Evolutionary conservation across 2,329 filamentous ascomycete genomes (phyloP).

Genomic region (Hypoxylon sp.): DNA sequence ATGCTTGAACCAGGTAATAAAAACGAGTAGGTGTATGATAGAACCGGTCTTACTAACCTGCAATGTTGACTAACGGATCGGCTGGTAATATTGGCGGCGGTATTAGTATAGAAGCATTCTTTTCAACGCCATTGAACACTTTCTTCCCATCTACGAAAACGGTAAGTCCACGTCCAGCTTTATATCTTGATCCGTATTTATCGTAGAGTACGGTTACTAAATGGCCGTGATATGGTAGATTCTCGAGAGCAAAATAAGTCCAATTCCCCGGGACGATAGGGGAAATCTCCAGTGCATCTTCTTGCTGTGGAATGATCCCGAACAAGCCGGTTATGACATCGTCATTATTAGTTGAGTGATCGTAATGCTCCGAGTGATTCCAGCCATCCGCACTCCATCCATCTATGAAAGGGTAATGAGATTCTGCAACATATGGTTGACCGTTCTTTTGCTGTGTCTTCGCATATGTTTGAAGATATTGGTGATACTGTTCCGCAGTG

Average conservation of each 20-base stretch:
- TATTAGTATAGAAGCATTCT: constrained; percentile 37
- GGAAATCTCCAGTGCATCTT: constrained; percentile 57
- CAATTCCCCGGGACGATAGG: constrained; percentile 58
- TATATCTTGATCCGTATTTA: constrained; percentile 57
- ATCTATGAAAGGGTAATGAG: constrained; percentile 58
- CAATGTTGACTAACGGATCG: constrained; percentile 57
- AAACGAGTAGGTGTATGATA: neutral
- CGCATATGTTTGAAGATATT: constrained; percentile 58
- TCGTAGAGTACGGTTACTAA: constrained; percentile 60
- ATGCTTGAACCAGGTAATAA: neutral
- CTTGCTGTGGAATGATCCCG: constrained; percentile 58
- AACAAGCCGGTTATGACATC: constrained; percentile 61
- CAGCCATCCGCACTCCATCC: constrained; percentile 55
- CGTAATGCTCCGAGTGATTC: constrained; percentile 61
- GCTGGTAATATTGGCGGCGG: constrained; percentile 39
- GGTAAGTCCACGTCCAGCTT: constrained; percentile 54
- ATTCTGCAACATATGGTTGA: constrained; percentile 61
- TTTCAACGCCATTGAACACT: constrained; percentile 48
- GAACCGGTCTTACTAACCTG: constrained; percentile 40
- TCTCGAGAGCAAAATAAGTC: constrained; percentile 61
- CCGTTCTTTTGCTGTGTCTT: constrained; percentile 59
- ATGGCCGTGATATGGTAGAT: constrained; percentile 60
- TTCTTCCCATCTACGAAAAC: constrained; percentile 57
- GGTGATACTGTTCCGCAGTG: constrained; percentile 57
- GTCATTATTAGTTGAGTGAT: constrained; percentile 62